Evolutionary conservation across 306 rosid species (phyloP).

Genomic region (Amphicarpaea edgeworthii): DNA sequence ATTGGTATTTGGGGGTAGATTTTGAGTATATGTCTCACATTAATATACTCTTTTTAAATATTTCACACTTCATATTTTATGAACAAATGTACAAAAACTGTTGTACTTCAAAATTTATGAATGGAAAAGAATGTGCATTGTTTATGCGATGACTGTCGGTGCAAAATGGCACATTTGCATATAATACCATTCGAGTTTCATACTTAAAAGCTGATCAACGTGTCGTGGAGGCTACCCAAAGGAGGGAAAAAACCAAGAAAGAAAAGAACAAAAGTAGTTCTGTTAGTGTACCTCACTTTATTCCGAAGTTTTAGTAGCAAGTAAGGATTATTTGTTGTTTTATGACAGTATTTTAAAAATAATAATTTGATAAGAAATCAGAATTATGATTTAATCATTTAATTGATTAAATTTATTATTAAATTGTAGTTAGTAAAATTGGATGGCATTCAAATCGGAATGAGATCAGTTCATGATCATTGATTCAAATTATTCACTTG

Average conservation of each 20-base stretch:
- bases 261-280: slow-evolving; percentile 36
- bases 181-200: background rate
- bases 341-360: background rate
- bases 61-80: background rate
- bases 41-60: background rate
- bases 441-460: background rate
- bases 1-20: too few relatives aligned
- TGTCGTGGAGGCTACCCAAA: background rate
- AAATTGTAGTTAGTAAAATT: background rate
- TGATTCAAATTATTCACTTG: too few relatives aligned
- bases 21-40: background rate
- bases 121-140: background rate
- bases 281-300: slow-evolving; percentile 39
- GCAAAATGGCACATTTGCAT: too few relatives aligned
- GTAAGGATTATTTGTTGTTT: background rate
- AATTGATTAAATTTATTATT: background rate
- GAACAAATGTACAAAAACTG: background rate
- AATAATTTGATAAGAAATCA: background rate
- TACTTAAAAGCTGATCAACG: background rate
- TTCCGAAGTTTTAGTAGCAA: slow-evolving; percentile 26
- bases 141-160: background rate
- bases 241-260: background rate
- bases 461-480: background rate
- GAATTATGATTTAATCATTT: background rate
- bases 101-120: background rate